These are phyloP conservation scores for Phyllostachys edulis DNA, from an alignment of 176 grass and related monocot species.

Conservation along the genomic window DNA sequence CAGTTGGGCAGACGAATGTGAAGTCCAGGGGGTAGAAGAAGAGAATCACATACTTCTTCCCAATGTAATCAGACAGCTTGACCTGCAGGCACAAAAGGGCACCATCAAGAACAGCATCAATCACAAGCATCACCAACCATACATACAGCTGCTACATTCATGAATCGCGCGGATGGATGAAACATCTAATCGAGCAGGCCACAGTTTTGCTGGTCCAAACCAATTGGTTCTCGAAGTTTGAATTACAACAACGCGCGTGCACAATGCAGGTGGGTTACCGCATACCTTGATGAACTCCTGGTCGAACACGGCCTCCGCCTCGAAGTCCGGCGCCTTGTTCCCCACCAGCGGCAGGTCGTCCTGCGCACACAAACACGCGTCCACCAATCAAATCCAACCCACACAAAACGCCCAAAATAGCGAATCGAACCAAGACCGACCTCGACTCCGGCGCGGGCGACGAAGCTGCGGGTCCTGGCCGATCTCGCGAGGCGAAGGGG, in stretches of 20 bases:
- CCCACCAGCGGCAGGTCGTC: slow-evolving; percentile 62
- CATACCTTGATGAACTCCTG: slow-evolving; percentile 73
- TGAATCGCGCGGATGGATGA: background rate
- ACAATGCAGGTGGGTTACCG: background rate
- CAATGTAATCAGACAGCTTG: slow-evolving; percentile 69
- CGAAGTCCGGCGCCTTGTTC: slow-evolving; percentile 72
- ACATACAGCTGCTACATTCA: background rate
- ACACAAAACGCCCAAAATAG: background rate
- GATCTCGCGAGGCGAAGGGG: slow-evolving; percentile 23
- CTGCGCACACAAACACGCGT: slow-evolving; percentile 29
- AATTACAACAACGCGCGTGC: background rate
- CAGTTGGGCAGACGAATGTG: slow-evolving; percentile 66
- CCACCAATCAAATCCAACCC: background rate
- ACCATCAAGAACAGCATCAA: background rate
- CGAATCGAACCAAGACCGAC: background rate
- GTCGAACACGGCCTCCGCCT: slow-evolving; percentile 75
- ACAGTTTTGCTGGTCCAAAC: background rate
- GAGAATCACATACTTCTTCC: slow-evolving; percentile 73
- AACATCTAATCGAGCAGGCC: background rate
- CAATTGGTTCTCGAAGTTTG: too few species aligned
- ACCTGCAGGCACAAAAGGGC: slow-evolving; percentile 39
- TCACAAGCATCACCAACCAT: background rate
- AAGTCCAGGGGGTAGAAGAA: slow-evolving; percentile 83
- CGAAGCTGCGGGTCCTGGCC: slow-evolving; percentile 39
- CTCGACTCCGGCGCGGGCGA: slow-evolving; percentile 32